phyloP scores from a whole-genome alignment of 1,284 basidiomycete genomes.

The Hypsizygus ulmarius region DNA sequence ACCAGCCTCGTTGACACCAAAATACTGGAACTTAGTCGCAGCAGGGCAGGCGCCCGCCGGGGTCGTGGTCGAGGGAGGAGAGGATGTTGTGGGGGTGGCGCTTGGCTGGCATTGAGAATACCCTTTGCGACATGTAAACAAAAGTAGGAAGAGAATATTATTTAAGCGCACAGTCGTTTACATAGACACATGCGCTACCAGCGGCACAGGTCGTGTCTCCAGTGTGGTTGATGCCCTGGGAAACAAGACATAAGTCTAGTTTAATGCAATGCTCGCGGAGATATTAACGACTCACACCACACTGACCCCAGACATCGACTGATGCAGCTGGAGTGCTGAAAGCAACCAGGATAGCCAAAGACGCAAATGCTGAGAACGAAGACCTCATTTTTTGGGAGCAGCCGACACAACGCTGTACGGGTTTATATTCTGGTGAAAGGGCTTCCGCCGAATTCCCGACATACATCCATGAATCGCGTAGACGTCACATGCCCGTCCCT shows the following conservation, averaged over 20 bases:
- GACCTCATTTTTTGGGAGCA: constrained; percentile 25
- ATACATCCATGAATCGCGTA: constrained; percentile 16
- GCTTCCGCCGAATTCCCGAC: constrained; percentile 20
- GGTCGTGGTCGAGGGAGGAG: constrained; percentile 23
- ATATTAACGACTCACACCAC: constrained; percentile 32
- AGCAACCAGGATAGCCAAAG: constrained; percentile 31
- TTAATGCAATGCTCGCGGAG: neutral
- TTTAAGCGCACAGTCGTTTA: constrained; percentile 33
- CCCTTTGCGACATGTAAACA: constrained; percentile 19
- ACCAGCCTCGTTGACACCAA: constrained; percentile 62
- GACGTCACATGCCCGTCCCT: constrained; percentile 14
- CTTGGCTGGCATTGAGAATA: constrained; percentile 40
- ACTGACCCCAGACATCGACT: constrained; percentile 39
- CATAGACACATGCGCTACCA: constrained; percentile 31
- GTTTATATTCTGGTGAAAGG: constrained; percentile 9
- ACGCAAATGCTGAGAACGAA: constrained; percentile 28
- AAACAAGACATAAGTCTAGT: neutral
- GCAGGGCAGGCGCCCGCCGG: constrained; percentile 34
- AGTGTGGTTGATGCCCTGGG: constrained; percentile 34
- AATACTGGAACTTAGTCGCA: constrained; percentile 57
- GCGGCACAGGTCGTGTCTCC: constrained; percentile 37
- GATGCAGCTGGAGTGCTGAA: constrained; percentile 29
- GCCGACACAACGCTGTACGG: neutral
- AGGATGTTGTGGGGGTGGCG: constrained; percentile 9
- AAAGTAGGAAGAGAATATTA: neutral